Evolutionary conservation across 805 yeast genomes (phyloP), one percentile per base, ranked within the genome.

Genomic region (Schizosaccharomyces japonicus): DNA sequence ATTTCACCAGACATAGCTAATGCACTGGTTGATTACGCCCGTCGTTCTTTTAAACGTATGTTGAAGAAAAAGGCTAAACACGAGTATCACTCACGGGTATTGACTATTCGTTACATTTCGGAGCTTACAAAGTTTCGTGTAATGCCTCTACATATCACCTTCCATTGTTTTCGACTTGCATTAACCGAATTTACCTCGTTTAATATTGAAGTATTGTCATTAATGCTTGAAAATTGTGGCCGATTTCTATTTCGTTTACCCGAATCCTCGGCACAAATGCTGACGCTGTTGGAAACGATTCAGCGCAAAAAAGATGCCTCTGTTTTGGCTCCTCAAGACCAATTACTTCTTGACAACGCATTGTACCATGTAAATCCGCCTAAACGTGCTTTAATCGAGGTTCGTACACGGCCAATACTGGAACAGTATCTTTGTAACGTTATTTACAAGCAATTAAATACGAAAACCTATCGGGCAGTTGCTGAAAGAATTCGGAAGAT

Each of bases 61-160:
- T 52, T 54, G 30, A 44, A 52, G 31, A 50, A 50, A 42, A 50
- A 52, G 28, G 52, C 52, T 17, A 47, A 50, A 5, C 45, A 46
- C 10, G 21, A 48, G 5, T 31, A 33, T 3, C 52, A 50, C 33
- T 32, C 49, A 13, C 49, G 60, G 21, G 21, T 53, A 11, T 50
- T 52, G 27, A 52, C 69, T 52, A 69, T 80, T 32, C 66, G 69
- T 21, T 78, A 80, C 53, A 75, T 80, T 53, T 64, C 75, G 45
- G 95, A 85, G 56, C 64, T 84, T 62, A 72, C 78, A 29, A 82
- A 80, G 57, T 84, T 84, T 58, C 73, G 71, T 53, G 59, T 83
- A 51, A 66, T 83, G 13, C 87, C 93, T 0, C 63, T 67, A n/a
- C 76, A 75, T 58, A 67, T 77, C 50, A 65, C 77, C 10, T 78